Evolutionary conservation across 768 basidiomycete species (phyloP).

Genomic region (Panaeolus papilionaceus): DNA sequence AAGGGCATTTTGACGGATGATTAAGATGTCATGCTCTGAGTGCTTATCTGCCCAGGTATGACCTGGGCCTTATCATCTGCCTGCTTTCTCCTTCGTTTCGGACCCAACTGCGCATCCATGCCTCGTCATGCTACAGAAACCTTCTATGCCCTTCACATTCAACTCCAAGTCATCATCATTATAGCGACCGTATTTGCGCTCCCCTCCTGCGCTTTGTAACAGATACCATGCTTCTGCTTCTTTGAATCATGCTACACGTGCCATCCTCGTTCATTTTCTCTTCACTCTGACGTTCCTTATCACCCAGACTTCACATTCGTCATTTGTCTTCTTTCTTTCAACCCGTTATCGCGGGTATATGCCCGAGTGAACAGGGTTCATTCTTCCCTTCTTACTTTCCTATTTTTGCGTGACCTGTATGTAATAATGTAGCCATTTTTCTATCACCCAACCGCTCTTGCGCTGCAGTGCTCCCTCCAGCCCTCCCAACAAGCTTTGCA

Average conservation of each 20-base stretch:
- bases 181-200: background rate
- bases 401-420: background rate
- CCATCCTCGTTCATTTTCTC: background rate
- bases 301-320: background rate
- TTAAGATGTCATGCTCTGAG: conserved; percentile 6
- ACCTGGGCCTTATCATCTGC: background rate
- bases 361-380: background rate
- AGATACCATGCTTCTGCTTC: background rate
- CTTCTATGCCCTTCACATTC: background rate
- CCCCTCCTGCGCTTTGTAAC: background rate
- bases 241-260: background rate
- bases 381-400: background rate
- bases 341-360: background rate
- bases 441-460: background rate
- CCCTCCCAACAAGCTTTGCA: conserved; percentile 1
- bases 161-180: background rate
- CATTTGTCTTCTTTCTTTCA: background rate
- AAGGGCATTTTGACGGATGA: conserved; percentile 67
- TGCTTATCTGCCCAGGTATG: background rate
- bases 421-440: conserved; percentile 13
- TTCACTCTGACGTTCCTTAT: background rate
- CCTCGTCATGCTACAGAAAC: background rate
- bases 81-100: background rate
- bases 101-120: background rate
- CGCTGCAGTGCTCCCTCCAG: background rate